Percentiles rank a stretch among this genome's conserved stretches.
Conservation (phyloP, 192 early-diverging fungal genomes). For the Podila clonocystis region DNA sequence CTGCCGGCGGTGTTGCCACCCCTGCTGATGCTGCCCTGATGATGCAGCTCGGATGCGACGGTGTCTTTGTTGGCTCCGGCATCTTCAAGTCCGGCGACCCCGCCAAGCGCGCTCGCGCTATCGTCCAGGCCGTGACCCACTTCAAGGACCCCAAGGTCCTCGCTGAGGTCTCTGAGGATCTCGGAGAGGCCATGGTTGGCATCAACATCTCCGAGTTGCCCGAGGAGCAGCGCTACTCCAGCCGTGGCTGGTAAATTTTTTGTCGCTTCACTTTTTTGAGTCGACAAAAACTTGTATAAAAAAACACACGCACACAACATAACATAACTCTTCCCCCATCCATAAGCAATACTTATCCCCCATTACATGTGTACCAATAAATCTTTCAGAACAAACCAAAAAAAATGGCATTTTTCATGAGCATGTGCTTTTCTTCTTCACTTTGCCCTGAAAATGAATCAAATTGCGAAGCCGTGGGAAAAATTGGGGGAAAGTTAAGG, state of each 20-base stretch:
- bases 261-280: not conserved
- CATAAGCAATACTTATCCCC: no score
- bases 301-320: no score
- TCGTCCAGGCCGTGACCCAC: slow-evolving; percentile 97
- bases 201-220: slow-evolving; percentile 86
- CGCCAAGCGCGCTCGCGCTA: slow-evolving; percentile 93
- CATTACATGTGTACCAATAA: no score
- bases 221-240: slow-evolving; percentile 65
- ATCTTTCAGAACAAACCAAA: no score
- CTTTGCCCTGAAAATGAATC: no score
- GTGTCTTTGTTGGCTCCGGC: slow-evolving; percentile 97
- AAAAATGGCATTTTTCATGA: no score
- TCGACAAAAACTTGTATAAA: no score
- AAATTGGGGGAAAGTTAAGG: no score
- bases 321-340: no score
- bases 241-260: slow-evolving; percentile 91
- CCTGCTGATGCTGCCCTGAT: slow-evolving; percentile 98
- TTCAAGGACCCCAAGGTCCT: slow-evolving; percentile 90
- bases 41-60: slow-evolving; percentile 99
- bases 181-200: slow-evolving; percentile 98
- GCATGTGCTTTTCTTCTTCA: no score
- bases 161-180: slow-evolving; percentile 88
- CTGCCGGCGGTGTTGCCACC: slow-evolving; percentile 96
- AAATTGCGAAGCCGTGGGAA: no score
- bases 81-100: slow-evolving; percentile 97